These are phyloP conservation scores for Kodamaea neixiangensis DNA, from an alignment of 805 yeast genomes.

Conservation along the genomic window DNA sequence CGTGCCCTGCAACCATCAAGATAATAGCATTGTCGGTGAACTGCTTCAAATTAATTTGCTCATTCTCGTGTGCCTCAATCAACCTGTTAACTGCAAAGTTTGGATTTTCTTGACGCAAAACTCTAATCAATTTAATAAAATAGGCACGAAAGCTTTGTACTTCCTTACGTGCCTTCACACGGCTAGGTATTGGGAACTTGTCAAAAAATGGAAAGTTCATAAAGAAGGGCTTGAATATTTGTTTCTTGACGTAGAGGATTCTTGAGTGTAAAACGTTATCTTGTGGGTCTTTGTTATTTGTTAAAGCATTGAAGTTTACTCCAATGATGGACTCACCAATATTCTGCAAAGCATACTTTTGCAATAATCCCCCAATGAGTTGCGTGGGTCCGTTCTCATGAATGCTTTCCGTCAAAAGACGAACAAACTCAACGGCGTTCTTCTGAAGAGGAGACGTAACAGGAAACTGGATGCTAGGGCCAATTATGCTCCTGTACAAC, in stretches of 20 bases:
- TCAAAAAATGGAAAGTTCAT: conserved; percentile 60
- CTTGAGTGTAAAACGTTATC: conserved; percentile 37
- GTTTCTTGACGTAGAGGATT: conserved; percentile 47
- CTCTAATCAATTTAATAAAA: conserved; percentile 35
- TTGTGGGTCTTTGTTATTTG: conserved; percentile 15
- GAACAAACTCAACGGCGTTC: conserved; percentile 40
- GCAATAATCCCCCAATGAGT: conserved; percentile 43
- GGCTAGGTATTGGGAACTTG: conserved; percentile 47
- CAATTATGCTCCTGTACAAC: conserved; percentile 45
- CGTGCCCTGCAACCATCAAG: conserved; percentile 62
- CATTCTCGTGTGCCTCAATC: conserved; percentile 38
- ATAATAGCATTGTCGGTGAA: conserved; percentile 56
- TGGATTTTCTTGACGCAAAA: conserved; percentile 15
- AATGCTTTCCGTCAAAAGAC: conserved; percentile 22
- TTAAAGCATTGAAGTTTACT: conserved; percentile 44
- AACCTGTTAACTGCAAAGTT: conserved; percentile 42
- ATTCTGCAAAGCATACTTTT: conserved; percentile 49
- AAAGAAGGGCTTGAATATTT: conserved; percentile 56
- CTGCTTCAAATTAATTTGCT: conserved; percentile 45
- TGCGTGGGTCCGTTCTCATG: conserved; percentile 12
- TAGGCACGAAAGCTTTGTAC: conserved; percentile 43
- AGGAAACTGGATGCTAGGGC: conserved; percentile 54
- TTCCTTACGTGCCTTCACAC: conserved; percentile 44
- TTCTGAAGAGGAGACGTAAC: conserved; percentile 35
- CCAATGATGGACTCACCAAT: conserved; percentile 54